Base-by-base conservation (phyloP, 176 grass and related monocot species). In the Zizania latifolia region DNA sequence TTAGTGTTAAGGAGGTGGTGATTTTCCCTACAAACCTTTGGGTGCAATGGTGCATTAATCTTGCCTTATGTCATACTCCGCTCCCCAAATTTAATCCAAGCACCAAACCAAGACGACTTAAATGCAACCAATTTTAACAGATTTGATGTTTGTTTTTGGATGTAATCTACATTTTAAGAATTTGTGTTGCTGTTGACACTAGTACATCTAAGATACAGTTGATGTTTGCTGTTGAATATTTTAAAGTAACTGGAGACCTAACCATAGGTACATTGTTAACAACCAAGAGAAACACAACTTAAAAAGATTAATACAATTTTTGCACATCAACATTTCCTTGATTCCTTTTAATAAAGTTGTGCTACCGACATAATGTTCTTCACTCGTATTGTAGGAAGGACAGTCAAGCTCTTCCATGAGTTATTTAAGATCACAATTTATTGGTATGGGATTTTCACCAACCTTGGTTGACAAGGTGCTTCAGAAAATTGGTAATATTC, bases 371-470 rank as follows among this genome's bases (percentile, higher is more conserved):
- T 64, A 57, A 70, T 82, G 43, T 72, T 31, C 69, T 83, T 81
- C 16, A 50, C 57, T 75, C 41, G 31, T 67, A 72, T 16, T 75
- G 30, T 77, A 97, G 94, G 83, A 83, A 81, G 75, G 66, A 34
- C 67, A 83, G 37, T 74, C 85, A 23, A 89, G 81, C 76, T 92
- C 91, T 26, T 92, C 90, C 6, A 82, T 55, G 3, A 58, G 70
- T 78, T 33, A 71, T 54, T 46, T 93, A 81, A 93, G 86, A 65
- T 89, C 57, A 24, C 68, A 91, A 19, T 93, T 93, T 78, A 79
- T 93, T 78, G 86, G 72, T 10, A 93, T 93, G 90, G 94, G 88
- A 6, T 97, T 97, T 77, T 76, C 68, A 68, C 68, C 86, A 80
- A 58, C 21, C 38, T 48, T 93, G 73, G 91, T 97, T 35, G 88